Base-by-base conservation (phyloP, 805 yeast genomes). In the Hanseniaspora thailandica region DNA sequence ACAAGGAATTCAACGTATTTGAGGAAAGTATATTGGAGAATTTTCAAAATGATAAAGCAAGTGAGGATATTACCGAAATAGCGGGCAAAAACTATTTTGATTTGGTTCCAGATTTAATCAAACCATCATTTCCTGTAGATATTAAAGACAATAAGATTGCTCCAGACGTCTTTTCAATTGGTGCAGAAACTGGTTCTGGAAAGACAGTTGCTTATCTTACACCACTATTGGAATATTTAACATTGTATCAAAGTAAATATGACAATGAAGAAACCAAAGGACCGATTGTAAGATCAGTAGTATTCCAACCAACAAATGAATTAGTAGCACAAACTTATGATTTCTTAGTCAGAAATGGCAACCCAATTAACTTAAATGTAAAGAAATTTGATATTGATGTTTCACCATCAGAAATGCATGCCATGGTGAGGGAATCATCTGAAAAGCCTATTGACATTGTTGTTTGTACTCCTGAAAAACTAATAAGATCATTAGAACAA, bases 111-210 rank as follows among this genome's bases (percentile, higher is more conserved):
- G 31, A 19, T n/a, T 12, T 19, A 9, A 30, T 28, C 4, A 43
- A 43, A 30, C 46, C 46, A 2, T 17, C 46, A 2, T 43, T 28
- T 26, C 46, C 46, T 9, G 46, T 28, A 28, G 34, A 25, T 26
- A 12, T 19, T 4, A 30, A 26, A 17, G 31, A 43, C n/a, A 19
- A 28, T 12, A 43, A 43, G 15, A 12, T 43, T 25, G 46, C 28
- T 25, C 13, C 28, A 17, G 46, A 80, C 58, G 75, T 82, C 0
- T 86, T 78, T 70, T 78, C 93, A 2, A 66, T 90, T 52, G 97
- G 97, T 0, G 96, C 97, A 2, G 97, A 93, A 64, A 90, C 98
- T 0, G 98, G 98, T 0, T 84, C 95, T 0, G 98, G 98, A 8
- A 90, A 90, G 63, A 90, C 98, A 0, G 80, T 95, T 81, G 88